These are phyloP conservation scores for Colletotrichum navitas DNA, from an alignment of 2,329 filamentous ascomycete genomes.

Conservation along the genomic window DNA sequence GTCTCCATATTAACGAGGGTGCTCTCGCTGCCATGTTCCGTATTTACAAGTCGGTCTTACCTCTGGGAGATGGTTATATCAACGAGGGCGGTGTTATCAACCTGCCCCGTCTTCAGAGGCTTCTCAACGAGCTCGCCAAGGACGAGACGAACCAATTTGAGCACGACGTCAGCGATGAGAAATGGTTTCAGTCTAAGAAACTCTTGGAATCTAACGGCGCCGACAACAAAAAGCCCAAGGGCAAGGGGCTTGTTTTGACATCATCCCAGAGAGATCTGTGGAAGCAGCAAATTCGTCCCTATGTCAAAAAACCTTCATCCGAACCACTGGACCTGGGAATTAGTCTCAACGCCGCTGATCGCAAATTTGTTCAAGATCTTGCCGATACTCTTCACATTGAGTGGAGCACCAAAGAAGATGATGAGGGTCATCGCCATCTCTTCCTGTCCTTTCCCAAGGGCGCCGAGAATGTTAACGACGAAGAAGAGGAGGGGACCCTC, in stretches of 20 bases:
- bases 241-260: conserved; percentile 77
- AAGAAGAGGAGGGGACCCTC: conserved; percentile 86
- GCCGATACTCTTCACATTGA: conserved; percentile 72
- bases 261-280: conserved; percentile 86
- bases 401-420: conserved; percentile 70
- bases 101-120: conserved; percentile 78
- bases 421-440: conserved; percentile 66
- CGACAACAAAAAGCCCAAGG: conserved; percentile 65
- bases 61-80: conserved; percentile 91
- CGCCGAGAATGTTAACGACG: conserved; percentile 76
- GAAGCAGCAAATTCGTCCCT: conserved; percentile 83
- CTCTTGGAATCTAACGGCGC: conserved; percentile 74
- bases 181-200: conserved; percentile 92
- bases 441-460: conserved; percentile 62
- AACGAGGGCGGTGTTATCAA: conserved; percentile 97
- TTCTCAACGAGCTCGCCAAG: conserved; percentile 87
- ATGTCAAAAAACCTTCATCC: conserved; percentile 76
- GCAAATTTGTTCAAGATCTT: conserved; percentile 92
- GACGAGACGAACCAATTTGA: conserved; percentile 96
- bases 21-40: conserved; percentile 97
- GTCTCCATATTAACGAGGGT: conserved; percentile 98
- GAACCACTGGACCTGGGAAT: conserved; percentile 79
- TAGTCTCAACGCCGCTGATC: conserved; percentile 83
- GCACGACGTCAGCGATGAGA: conserved; percentile 86
- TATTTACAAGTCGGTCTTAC: conserved; percentile 92